A percentile compares a stretch with the other conserved stretches of the same genome.
Evolutionary conservation across 176 grass and related monocot genomes (phyloP).

Genomic region (Puya raimondii): DNA sequence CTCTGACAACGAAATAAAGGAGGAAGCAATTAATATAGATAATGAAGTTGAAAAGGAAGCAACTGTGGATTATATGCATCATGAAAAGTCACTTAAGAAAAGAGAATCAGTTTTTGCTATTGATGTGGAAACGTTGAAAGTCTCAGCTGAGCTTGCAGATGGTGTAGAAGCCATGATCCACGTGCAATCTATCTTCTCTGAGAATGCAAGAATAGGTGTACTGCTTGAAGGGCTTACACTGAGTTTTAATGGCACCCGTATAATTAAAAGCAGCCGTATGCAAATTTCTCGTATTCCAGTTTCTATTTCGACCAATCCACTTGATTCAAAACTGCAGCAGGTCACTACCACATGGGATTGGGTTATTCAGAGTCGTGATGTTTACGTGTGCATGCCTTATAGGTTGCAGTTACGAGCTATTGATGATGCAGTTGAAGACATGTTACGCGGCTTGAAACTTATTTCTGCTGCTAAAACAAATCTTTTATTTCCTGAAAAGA

Average conservation of each 20-base stretch:
- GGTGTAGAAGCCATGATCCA: constrained; percentile 75
- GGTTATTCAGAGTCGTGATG: constrained; percentile 83
- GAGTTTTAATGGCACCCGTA: constrained; percentile 52
- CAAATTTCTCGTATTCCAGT: constrained; percentile 85
- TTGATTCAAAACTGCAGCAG: constrained; percentile 58
- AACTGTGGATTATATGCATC: constrained; percentile 29
- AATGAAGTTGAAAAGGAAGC: constrained; percentile 30
- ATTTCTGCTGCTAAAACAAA: constrained; percentile 72
- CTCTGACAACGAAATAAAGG: constrained; percentile 53
- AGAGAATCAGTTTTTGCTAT: constrained; percentile 78
- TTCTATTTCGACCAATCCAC: constrained; percentile 46
- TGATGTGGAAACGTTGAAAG: constrained; percentile 79
- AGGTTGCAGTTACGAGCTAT: constrained; percentile 90
- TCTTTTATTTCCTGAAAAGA: constrained; percentile 71
- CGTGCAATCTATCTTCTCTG: constrained; percentile 90
- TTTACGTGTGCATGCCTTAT: constrained; percentile 81
- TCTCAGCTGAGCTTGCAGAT: constrained; percentile 84
- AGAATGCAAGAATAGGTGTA: constrained; percentile 95
- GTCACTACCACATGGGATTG: constrained; percentile 52
- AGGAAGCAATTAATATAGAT: constrained; percentile 46
- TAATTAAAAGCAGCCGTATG: constrained; percentile 69
- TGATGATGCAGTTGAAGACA: constrained; percentile 96
- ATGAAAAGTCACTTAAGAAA: constrained; percentile 63
- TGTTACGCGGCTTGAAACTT: constrained; percentile 61
- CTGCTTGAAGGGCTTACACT: constrained; percentile 67